Conservation (phyloP, 352 stramenopile genomes). For the Elongisporangium undulatum region DNA sequence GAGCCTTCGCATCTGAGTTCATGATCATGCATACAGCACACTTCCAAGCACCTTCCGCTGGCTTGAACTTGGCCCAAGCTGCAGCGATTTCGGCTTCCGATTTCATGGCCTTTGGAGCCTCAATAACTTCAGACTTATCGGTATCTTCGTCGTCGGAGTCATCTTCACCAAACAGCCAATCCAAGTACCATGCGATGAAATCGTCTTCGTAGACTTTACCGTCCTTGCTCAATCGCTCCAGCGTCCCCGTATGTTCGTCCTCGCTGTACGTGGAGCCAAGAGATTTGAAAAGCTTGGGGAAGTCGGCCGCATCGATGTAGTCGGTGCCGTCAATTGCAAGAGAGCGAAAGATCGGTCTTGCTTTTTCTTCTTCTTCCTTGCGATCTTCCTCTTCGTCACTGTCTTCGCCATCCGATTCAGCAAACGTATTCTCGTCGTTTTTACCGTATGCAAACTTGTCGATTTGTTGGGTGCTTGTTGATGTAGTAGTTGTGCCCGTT, state of each 20-base stretch:
- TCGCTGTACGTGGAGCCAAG: constrained; percentile 54
- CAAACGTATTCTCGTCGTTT: constrained; percentile 63
- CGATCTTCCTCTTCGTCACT: constrained; percentile 62
- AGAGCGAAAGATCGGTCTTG: constrained; percentile 30
- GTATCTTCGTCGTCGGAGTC: constrained; percentile 40
- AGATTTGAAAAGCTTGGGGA: constrained; percentile 51
- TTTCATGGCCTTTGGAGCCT: constrained; percentile 22
- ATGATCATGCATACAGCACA: constrained; percentile 43
- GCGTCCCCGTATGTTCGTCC: constrained; percentile 36
- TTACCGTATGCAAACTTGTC: constrained; percentile 44
- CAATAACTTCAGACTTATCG: constrained; percentile 10
- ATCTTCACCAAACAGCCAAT: constrained; percentile 58
- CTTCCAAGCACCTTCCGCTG: constrained; percentile 56
- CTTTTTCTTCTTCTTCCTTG: constrained; percentile 54
- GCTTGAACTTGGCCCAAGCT: constrained; percentile 41
- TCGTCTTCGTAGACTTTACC: constrained; percentile 48
- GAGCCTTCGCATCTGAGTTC: constrained; percentile 27
- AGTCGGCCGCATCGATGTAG: constrained; percentile 31
- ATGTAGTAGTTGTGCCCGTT: background rate
- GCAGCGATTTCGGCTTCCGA: constrained; percentile 45
- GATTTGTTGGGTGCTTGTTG: background rate
- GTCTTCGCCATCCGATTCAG: constrained; percentile 39
- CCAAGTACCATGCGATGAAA: constrained; percentile 60
- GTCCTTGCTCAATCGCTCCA: constrained; percentile 34
- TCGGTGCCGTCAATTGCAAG: constrained; percentile 23